Base-by-base conservation (phyloP, 2,329 filamentous ascomycete genomes). In the Davidsoniella eucalypti region DNA sequence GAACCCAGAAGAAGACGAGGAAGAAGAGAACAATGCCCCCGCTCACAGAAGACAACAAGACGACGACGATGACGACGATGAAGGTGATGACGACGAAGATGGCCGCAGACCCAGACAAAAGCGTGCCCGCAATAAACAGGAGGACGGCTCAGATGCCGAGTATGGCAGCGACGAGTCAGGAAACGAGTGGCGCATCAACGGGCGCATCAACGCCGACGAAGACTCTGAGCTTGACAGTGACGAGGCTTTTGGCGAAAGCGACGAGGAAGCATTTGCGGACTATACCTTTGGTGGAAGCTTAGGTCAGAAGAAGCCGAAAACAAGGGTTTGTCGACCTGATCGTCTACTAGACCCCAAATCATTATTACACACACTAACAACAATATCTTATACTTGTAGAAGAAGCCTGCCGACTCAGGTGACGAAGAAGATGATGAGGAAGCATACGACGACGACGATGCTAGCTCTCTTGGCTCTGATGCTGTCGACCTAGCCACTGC, bases 161-260 rank as follows among this genome's bases (percentile, higher is more conserved):
- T 78, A 81, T 55, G 85, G 84, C 8, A 88, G 82, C 57, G 88
- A 94, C 60, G 86, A 82, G 54, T 84, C 88, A 54, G 87, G 87
- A 18, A 84, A 93, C 58, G 79, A 84, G 59, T 94, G 87, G 87
- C 80, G 74, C 46, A 70, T 94, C 47, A 87, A 88, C 23, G 69
- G 65, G 9, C 53, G 76, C 5, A 69, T 68, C 18, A 68, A 67
- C 14, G 72, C 73, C 29, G 76, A 79, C 37, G 72, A 79, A 17
- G 76, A 80, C 57, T 80, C 76, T 4, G 76, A 80, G 53, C 74
- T 80, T 49, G 78, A 80, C 56, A 78, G 74, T 57, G 76, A 80
- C 61, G 86, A 93, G 59, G 88, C 90, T 2, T 87, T 94, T 69
- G 85, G 87, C 3, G 81, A 85, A 56, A 92, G 85, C 58, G 88